These are phyloP conservation scores for Diaporthe sp. DNA, from an alignment of 2,329 filamentous ascomycete species.

Conservation along the genomic window DNA sequence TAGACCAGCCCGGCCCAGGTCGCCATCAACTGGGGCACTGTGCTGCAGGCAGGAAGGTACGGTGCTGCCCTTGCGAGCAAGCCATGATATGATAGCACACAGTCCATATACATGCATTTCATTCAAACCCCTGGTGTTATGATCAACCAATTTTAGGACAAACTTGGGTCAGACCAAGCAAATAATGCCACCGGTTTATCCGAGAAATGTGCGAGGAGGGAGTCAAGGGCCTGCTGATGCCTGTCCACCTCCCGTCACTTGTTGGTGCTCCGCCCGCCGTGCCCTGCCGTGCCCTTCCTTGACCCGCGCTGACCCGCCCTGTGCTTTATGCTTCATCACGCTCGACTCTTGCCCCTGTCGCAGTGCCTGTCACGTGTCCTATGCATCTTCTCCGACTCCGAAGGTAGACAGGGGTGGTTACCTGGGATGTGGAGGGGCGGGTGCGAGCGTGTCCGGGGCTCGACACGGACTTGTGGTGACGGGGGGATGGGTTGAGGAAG, in stretches of 20 bases:
- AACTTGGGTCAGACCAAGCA: slow-evolving; percentile 9
- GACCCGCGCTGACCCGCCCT: not conserved
- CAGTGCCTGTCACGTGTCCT: not conserved
- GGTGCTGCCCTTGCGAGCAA: not conserved
- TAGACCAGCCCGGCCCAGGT: not conserved
- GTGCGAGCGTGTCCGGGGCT: not conserved
- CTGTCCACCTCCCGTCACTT: not conserved
- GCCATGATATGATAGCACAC: not conserved
- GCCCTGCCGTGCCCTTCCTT: not conserved
- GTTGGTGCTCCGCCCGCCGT: not conserved
- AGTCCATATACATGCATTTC: not conserved
- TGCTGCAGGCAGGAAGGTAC: not conserved
- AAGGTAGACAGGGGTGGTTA: not conserved
- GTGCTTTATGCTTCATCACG: not conserved
- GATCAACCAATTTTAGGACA: slow-evolving; percentile 16
- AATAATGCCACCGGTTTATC: slow-evolving; percentile 14
- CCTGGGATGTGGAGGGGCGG: not conserved
- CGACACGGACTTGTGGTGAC: not conserved
- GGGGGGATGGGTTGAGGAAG: not conserved
- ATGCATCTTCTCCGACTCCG: not conserved
- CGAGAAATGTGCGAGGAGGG: slow-evolving; percentile 18
- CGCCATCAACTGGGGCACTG: no score
- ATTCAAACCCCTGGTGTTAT: slow-evolving; percentile 16
- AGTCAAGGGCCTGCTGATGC: not conserved
- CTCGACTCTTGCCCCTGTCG: slow-evolving; percentile 1